Evolutionary conservation across 2,329 filamentous ascomycete species (phyloP), one percentile per base, ranked within the genome.

Genomic region (Fusarium verticillioides): DNA sequence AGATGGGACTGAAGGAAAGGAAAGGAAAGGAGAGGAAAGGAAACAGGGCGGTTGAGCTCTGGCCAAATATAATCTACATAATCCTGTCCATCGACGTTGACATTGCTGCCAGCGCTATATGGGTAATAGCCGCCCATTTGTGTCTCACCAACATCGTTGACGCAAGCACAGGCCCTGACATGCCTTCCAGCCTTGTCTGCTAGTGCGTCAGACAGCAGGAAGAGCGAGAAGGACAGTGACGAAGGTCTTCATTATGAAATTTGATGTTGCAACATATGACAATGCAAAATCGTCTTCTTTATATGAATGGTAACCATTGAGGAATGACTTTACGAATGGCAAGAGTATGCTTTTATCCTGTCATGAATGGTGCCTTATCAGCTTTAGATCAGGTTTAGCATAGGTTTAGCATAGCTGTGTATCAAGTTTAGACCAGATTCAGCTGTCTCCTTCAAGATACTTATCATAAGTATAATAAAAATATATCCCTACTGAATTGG

Each of bases 301-400:
- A 16, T 36, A 36, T 36, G 34, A 9, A 36, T 36, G 15, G 15
- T 36, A 36, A 16, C 7, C n/a, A n/a, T n/a, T n/a, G n/a, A n/a
- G n/a, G n/a, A n/a, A n/a, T n/a, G n/a, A n/a, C n/a, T 32, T 32
- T 32, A 32, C 12, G 11, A 13, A 13, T 5, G 32, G 12, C 32
- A 34, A 34, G 11, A 34, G 32, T 34, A 34, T 0, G 12, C 7
- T 34, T 34, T 49, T 32, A 60, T 32, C 40, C 2, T 19, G 1
- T 5, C 1, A 0, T 32, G 2, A 13, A 32, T 10, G 1, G 0
- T 12, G 5, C 13, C 13, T 37, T 18, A 32, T 30, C 10, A 11
- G 30, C 1, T 30, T 30, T 30, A 30, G 30, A 30, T 11, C 10
- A 30, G 30, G 3, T 30, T 11, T 30, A 30, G n/a, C n/a, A n/a